A percentile compares a stretch with the other conserved stretches of the same genome.
Evolutionary conservation across 2,329 filamentous ascomycete species (phyloP).

Genomic region (Cordyceps farinosa): DNA sequence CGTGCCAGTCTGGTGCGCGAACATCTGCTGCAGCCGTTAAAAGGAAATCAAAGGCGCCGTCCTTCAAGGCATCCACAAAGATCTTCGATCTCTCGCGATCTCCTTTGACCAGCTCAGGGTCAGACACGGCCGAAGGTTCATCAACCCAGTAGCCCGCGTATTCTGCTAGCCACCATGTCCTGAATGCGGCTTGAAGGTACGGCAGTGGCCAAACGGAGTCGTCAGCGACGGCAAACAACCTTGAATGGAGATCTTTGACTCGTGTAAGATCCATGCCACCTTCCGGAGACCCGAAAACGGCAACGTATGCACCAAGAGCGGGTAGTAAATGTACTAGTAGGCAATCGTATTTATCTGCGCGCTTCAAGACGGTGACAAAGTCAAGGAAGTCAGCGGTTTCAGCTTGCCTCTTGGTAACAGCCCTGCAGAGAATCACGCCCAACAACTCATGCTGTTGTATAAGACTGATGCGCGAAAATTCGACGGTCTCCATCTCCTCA

Average conservation of each 20-base stretch:
- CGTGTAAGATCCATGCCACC: conserved; percentile 63
- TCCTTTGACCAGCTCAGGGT: conserved; percentile 63
- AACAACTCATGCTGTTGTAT: conserved; percentile 87
- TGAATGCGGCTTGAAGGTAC: conserved; percentile 73
- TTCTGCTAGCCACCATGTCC: conserved; percentile 85
- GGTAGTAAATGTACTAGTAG: conserved; percentile 78
- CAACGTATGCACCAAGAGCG: conserved; percentile 70
- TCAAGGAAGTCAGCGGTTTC: conserved; percentile 68
- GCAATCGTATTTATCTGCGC: conserved; percentile 72
- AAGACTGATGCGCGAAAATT: conserved; percentile 76
- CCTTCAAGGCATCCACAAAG: conserved; percentile 74
- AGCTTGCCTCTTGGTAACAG: conserved; percentile 72
- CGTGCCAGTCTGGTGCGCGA: conserved; percentile 78
- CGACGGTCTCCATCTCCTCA: conserved; percentile 72
- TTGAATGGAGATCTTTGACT: conserved; percentile 65
- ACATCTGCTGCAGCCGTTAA: conserved; percentile 80
- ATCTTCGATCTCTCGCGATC: conserved; percentile 62
- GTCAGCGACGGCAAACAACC: conserved; percentile 64
- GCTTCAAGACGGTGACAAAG: conserved; percentile 65
- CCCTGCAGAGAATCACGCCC: conserved; percentile 71
- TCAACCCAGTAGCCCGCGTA: conserved; percentile 89
- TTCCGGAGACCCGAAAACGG: conserved; percentile 74
- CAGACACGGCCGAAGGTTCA: conserved; percentile 57
- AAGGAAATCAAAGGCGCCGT: conserved; percentile 90
- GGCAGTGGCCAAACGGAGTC: conserved; percentile 68